These are phyloP conservation scores for Gillenia trifoliata DNA, from an alignment of 306 rosid genomes.

Conservation along the genomic window DNA sequence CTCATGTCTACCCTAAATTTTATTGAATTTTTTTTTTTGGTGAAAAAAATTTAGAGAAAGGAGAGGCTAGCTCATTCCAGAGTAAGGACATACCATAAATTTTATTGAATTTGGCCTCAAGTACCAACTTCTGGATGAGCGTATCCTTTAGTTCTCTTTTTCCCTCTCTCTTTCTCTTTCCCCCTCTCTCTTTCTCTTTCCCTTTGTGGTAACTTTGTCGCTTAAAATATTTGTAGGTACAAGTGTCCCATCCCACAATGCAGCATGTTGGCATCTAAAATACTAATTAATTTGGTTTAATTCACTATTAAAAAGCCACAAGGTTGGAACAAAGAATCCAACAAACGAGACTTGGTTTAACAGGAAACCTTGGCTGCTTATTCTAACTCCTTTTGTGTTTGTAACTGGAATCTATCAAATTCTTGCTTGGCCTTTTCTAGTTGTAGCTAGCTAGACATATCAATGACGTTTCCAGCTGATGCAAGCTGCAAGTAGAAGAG, in stretches of 20 bases:
- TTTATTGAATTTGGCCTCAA: neutral
- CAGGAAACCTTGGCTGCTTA: conserved; percentile 7
- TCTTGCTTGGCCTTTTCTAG: neutral
- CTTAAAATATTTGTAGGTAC: neutral
- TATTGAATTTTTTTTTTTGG: no score
- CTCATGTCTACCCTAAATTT: neutral
- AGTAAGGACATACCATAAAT: no score
- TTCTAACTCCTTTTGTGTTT: conserved; percentile 4
- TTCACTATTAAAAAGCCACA: neutral
- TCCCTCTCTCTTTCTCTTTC: no score
- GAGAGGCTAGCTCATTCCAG: no score
- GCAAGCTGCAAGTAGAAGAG: neutral
- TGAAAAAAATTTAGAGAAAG: no score
- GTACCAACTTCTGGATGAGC: neutral
- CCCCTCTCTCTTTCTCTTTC: neutral
- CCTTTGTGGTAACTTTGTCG: neutral
- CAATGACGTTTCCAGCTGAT: conserved; percentile 8
- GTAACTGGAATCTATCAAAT: conserved; percentile 12
- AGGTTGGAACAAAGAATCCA: neutral
- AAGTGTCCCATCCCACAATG: neutral
- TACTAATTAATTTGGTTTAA: neutral
- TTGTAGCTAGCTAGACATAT: neutral
- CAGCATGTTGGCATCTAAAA: neutral
- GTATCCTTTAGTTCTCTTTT: no score
- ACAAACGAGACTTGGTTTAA: neutral